phyloP scores from a whole-genome alignment of 495 filamentous ascomycete genomes.

The Wilcoxina mikolae region DNA sequence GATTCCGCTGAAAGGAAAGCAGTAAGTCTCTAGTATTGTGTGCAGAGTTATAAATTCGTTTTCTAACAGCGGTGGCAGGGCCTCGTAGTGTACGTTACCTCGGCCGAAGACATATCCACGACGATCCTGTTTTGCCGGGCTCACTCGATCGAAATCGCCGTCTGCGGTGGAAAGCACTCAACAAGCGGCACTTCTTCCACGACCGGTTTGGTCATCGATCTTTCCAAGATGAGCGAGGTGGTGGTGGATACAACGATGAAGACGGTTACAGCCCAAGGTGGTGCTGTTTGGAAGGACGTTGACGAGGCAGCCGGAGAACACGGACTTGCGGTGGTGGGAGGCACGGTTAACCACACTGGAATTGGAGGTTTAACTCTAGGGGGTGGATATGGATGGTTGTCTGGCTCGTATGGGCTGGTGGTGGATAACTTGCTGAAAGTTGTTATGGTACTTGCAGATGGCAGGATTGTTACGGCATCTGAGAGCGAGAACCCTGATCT shows the following conservation, averaged over 20 bases:
- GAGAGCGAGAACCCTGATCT: constrained; percentile 34
- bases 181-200: not conserved
- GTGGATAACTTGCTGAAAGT: constrained; percentile 9
- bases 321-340: constrained; percentile 43
- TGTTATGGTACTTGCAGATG: constrained; percentile 52
- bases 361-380: constrained; percentile 45
- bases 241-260: constrained; percentile 13
- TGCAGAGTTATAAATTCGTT: not conserved
- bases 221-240: not conserved
- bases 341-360: constrained; percentile 46
- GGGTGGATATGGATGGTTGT: not conserved
- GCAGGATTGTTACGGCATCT: constrained; percentile 33
- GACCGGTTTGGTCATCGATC: not conserved
- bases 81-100: not conserved
- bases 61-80: not conserved
- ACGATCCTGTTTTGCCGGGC: not conserved
- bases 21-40: not conserved
- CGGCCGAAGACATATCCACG: not conserved
- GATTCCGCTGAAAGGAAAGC: not conserved
- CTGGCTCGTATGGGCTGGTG: not conserved
- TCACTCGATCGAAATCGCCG: not conserved
- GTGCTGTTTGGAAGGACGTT: constrained; percentile 42
- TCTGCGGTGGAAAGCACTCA: not conserved
- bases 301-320: constrained; percentile 37
- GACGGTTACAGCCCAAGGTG: constrained; percentile 40